A percentile compares a stretch with the other conserved stretches of the same genome.
Conservation (phyloP, 441 rosid species). For the Pelargonium cotyledonis region DNA sequence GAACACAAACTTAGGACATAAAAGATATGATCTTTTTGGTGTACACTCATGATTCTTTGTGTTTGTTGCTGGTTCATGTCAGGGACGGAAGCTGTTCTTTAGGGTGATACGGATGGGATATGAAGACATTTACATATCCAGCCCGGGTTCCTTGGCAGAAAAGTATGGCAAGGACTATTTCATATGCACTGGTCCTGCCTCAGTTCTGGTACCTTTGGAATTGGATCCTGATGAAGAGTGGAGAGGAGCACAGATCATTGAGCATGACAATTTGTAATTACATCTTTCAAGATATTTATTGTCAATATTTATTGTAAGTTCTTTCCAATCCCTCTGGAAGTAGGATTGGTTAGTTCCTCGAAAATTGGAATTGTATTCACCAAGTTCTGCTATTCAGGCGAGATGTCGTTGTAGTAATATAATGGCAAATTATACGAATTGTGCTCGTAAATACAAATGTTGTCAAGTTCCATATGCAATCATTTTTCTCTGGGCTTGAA, state of each 20-base stretch:
- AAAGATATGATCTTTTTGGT: no score
- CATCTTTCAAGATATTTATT: conserved; percentile 10
- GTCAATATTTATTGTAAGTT: not conserved
- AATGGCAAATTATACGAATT: not conserved
- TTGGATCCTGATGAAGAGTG: conserved; percentile 57
- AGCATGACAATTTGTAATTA: conserved; percentile 78
- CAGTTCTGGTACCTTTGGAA: conserved; percentile 63
- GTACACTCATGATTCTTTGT: not conserved
- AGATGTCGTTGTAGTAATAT: not conserved
- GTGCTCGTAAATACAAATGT: not conserved
- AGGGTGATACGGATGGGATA: conserved; percentile 78
- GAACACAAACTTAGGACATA: no score
- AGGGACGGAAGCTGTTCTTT: conserved; percentile 78
- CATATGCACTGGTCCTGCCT: conserved; percentile 75
- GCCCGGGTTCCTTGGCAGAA: conserved; percentile 61
- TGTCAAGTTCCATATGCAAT: not conserved
- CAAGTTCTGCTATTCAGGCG: not conserved
- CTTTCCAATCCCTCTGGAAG: not conserved
- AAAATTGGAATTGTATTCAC: conserved; percentile 1
- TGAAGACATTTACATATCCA: conserved; percentile 59
- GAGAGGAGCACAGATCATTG: conserved; percentile 88
- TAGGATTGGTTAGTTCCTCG: no score
- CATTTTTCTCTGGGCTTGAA: not conserved
- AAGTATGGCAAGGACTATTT: conserved; percentile 66
- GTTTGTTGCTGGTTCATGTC: conserved; percentile 18